phyloP scores from a whole-genome alignment of 352 stramenopile genomes.

The Pythium sp. region DNA sequence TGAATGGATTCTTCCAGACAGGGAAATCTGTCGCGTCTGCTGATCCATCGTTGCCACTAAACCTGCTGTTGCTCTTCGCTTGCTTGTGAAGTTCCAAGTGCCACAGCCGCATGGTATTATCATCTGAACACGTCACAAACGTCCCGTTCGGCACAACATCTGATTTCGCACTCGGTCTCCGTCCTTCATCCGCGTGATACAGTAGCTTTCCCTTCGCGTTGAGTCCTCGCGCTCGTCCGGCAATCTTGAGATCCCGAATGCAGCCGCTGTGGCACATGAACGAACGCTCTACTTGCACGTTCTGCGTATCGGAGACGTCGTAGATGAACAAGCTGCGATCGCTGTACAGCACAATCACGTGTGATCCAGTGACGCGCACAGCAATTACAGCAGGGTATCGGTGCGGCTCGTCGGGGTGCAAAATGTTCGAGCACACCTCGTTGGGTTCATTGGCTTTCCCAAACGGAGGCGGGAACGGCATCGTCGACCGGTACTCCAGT shows the following conservation, averaged over 20 bases:
- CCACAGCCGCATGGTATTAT: conserved; percentile 88
- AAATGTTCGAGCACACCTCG: conserved; percentile 13
- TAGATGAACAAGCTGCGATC: conserved; percentile 85
- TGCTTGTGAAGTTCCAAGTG: conserved; percentile 73
- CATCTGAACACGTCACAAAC: conserved; percentile 82
- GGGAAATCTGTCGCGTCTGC: conserved; percentile 19
- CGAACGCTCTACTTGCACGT: conserved; percentile 51
- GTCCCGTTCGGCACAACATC: conserved; percentile 52
- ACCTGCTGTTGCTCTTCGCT: conserved; percentile 26
- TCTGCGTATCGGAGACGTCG: conserved; percentile 47
- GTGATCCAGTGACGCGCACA: conserved; percentile 55
- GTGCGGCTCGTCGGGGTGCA: conserved; percentile 55
- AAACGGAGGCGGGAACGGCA: conserved; percentile 77
- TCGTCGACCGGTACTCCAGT: conserved; percentile 66
- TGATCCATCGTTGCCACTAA: conserved; percentile 15
- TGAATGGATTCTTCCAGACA: conserved; percentile 65
- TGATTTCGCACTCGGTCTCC: conserved; percentile 6
- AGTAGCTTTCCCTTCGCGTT: conserved; percentile 60
- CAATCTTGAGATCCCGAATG: conserved; percentile 64
- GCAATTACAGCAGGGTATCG: conserved; percentile 58
- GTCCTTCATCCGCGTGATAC: conserved; percentile 29
- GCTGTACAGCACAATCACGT: conserved; percentile 69
- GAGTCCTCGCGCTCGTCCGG: conserved; percentile 43
- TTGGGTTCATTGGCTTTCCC: conserved; percentile 34
- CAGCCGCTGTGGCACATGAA: conserved; percentile 81